Evolutionary conservation across 352 stramenopile species (phyloP).

Genomic region (Blastocystis sp.): DNA sequence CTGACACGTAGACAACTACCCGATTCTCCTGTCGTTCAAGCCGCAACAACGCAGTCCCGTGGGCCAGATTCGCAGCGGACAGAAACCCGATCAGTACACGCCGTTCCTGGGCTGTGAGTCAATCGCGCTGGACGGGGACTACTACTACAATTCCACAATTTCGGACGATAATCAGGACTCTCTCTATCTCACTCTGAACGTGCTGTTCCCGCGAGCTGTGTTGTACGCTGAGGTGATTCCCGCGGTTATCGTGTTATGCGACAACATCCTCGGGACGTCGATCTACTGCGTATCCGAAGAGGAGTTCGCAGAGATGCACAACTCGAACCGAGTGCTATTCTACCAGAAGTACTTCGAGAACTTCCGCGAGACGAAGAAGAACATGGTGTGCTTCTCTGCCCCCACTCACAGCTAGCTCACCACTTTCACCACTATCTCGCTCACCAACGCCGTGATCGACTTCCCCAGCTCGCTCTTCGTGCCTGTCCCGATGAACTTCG

Average conservation of each 20-base stretch:
- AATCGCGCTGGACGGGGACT: constrained; percentile 42
- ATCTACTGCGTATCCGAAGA: constrained; percentile 32
- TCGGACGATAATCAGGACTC: constrained; percentile 38
- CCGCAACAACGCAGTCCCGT: constrained; percentile 42
- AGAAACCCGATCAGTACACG: constrained; percentile 4
- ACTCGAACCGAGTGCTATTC: constrained; percentile 34
- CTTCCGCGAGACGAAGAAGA: constrained; percentile 41
- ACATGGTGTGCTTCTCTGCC: background rate
- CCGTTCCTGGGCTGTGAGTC: constrained; percentile 29
- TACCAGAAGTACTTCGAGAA: constrained; percentile 57
- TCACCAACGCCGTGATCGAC: constrained; percentile 5
- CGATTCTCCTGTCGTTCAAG: constrained; percentile 46
- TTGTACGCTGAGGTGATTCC: constrained; percentile 47
- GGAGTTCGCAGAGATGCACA: constrained; percentile 37
- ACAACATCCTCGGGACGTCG: constrained; percentile 26
- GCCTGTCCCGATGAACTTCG: constrained; percentile 16
- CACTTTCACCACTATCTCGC: constrained; percentile 43
- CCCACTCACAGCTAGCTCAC: constrained; percentile 2
- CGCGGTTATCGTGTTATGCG: constrained; percentile 1
- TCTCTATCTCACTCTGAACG: background rate
- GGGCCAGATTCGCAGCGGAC: constrained; percentile 47
- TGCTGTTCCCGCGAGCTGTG: background rate
- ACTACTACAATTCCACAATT: constrained; percentile 11
- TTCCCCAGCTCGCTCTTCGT: constrained; percentile 35
- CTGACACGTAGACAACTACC: constrained; percentile 18